These are phyloP conservation scores for Seminavis robusta DNA, from an alignment of 108 stramenopile species.

Conservation along the genomic window DNA sequence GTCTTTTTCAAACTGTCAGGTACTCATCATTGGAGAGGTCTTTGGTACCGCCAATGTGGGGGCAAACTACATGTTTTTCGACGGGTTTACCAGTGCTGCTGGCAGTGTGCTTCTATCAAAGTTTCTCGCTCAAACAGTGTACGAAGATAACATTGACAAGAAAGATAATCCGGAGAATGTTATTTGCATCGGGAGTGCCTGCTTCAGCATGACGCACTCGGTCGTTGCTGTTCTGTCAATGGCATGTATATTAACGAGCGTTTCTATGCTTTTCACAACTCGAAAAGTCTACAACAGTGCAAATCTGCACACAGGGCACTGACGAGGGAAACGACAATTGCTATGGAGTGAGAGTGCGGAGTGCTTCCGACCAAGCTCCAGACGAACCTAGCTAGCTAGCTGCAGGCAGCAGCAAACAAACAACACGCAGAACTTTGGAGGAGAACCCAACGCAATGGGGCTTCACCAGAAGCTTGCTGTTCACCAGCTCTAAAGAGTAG, in stretches of 20 bases:
- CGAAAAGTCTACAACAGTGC: slow-evolving; percentile 5
- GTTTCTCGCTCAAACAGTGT: slow-evolving; percentile 69
- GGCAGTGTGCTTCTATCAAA: slow-evolving; percentile 79
- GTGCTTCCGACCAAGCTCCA: too few species aligned
- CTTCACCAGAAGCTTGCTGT: too few species aligned
- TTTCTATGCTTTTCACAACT: background rate
- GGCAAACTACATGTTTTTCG: slow-evolving; percentile 87
- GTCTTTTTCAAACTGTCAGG: too few species aligned
- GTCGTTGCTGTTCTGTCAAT: slow-evolving; percentile 2
- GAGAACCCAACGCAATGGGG: too few species aligned
- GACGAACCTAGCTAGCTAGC: too few species aligned
- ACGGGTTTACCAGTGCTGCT: slow-evolving; percentile 74
- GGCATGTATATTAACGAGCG: slow-evolving; percentile 6
- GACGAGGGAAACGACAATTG: too few species aligned
- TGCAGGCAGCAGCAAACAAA: too few species aligned
- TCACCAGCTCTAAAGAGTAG: too few species aligned
- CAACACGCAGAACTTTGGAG: too few species aligned
- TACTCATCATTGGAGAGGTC: slow-evolving; percentile 66
- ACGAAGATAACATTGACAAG: slow-evolving; percentile 52
- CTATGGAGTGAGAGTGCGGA: too few species aligned
- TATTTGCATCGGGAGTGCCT: slow-evolving; percentile 5
- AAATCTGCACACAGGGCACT: too few species aligned
- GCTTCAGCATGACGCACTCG: slow-evolving; percentile 5
- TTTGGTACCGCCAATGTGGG: slow-evolving; percentile 69
- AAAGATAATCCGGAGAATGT: background rate